Evolutionary conservation across 1,139 yeast species (phyloP), one percentile per base, ranked within the genome.

Genomic region (Kodamaea fungicola): DNA sequence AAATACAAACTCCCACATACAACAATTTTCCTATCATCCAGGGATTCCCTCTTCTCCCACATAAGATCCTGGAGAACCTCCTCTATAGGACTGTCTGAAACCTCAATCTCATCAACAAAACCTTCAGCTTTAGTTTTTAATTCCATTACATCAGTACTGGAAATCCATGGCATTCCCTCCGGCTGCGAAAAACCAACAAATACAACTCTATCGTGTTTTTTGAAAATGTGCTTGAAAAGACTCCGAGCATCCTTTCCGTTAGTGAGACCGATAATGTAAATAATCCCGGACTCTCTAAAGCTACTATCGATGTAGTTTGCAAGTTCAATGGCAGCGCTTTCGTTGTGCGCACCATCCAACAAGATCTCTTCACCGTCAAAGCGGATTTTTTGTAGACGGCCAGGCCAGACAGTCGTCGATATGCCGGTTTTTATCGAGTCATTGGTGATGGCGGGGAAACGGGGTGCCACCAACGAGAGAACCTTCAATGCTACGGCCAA

Each of bases 81-180:
- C 4, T 27, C 32, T 6, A 37, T 34, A 3, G 54, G 31, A 3
- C 57, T 57, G 6, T 46, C 51, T 0, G 46, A 38, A 6, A 42
- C 24, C 1, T 38, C 43, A 6, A 61, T 64, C 19, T 71, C 64
- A 0, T 51, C 33, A 0, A 72, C 63, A 32, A 58, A 65, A 2
- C 51, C 43, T 22, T 37, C 29, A 2, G 75, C 68, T 16, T 57
- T 52, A 8, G 44, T 30, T 25, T 59, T 57, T 10, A 83, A 52
- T 2, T 61, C 67, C 1, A 54, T 54, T 0, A 74, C 58, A 2
- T 65, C 60, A 44, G 67, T 70, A 2, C 87, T 62, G 21, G 65
- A 52, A 9, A 92, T 79, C 97, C 97, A 92, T 0, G 97, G 96
- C 97, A 90, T 90, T 0, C 86, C 83, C 10, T 84, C 94, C 0